Percentiles rank a stretch among this genome's conserved stretches.
Conservation (phyloP, 495 filamentous ascomycete genomes). For the Penicillium steckii region DNA sequence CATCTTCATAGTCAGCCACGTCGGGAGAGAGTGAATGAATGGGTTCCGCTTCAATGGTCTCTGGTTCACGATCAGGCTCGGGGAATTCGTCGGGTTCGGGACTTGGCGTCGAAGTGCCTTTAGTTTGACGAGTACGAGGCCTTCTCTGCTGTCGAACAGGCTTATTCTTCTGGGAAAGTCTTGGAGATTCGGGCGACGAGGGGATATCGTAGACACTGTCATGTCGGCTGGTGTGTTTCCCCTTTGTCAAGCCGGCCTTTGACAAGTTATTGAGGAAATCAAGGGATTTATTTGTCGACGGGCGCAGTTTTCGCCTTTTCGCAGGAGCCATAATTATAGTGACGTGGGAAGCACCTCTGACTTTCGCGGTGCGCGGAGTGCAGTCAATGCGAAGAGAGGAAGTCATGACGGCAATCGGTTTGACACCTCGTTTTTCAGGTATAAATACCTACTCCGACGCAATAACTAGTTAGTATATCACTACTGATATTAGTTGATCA, state of each 20-base stretch:
- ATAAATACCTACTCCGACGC: no score
- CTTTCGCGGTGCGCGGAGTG: background rate
- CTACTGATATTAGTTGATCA: no score
- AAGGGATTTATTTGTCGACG: background rate
- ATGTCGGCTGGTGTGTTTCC: slow-evolving; percentile 2
- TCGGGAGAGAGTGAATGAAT: background rate
- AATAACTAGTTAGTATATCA: no score
- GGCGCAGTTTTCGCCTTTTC: slow-evolving; percentile 3
- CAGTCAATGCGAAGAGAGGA: no score
- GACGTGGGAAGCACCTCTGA: background rate
- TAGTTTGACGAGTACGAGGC: background rate
- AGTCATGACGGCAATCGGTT: no score
- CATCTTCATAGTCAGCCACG: background rate
- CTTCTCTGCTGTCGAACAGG: background rate
- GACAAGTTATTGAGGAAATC: slow-evolving; percentile 2
- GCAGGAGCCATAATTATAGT: slow-evolving; percentile 3
- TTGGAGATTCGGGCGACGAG: slow-evolving; percentile 2
- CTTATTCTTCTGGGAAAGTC: background rate
- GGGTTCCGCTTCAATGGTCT: background rate
- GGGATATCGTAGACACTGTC: slow-evolving; percentile 4
- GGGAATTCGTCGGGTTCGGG: background rate
- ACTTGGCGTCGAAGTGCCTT: background rate
- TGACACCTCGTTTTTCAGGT: no score
- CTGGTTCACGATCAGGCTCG: background rate
- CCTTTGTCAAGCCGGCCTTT: background rate